Evolutionary conservation across 2,329 filamentous ascomycete species (phyloP).

Genomic region (Elsinoe batatas): DNA sequence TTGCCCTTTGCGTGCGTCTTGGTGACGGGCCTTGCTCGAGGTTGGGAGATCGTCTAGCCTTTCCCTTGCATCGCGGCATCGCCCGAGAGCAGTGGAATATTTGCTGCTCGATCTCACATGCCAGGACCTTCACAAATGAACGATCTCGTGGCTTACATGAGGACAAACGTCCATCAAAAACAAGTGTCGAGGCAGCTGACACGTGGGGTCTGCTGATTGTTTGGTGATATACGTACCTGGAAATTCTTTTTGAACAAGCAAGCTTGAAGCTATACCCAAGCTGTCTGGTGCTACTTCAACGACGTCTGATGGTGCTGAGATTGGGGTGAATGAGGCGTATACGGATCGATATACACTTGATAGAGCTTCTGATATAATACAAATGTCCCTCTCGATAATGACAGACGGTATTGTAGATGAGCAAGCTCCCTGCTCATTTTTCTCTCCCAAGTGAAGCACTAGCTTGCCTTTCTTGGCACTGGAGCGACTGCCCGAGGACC

Average conservation of each 20-base stretch:
- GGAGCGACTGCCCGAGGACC: not conserved
- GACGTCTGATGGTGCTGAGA: too few relatives aligned
- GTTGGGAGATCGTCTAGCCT: not conserved
- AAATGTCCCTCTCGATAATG: not conserved
- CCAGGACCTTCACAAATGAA: not conserved
- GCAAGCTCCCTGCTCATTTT: not conserved
- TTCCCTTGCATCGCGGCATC: slow-evolving; percentile 3
- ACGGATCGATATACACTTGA: not conserved
- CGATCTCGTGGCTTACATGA: not conserved
- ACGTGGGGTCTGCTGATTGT: not conserved
- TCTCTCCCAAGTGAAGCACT: not conserved
- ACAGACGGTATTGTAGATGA: not conserved
- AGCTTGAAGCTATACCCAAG: slow-evolving; percentile 3
- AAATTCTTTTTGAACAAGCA: not conserved
- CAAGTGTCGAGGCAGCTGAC: not conserved
- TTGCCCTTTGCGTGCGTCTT: not conserved
- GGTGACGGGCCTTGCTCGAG: not conserved
- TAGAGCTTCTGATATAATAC: not conserved
- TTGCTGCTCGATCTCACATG: not conserved
- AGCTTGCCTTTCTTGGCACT: slow-evolving; percentile 9
- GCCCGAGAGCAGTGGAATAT: not conserved
- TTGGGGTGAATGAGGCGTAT: too few relatives aligned
- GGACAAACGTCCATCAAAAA: not conserved
- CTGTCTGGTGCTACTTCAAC: not conserved
- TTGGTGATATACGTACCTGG: not conserved